Evolutionary conservation across 495 filamentous ascomycete genomes (phyloP), one percentile per base, ranked within the genome.

Genomic region (Penicillium riverlandense): DNA sequence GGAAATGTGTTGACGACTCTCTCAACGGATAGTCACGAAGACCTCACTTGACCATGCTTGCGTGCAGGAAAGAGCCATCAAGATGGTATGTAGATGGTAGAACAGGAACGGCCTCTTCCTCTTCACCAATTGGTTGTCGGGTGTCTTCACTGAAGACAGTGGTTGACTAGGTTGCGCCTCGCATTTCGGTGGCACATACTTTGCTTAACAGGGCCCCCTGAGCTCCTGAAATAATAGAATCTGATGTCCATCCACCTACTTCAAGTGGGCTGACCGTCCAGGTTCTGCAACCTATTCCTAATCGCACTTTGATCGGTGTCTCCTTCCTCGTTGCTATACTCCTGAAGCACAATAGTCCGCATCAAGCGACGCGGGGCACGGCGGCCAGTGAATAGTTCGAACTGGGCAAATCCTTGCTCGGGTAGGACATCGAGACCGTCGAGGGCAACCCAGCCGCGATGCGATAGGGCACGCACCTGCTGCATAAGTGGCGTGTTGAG

Each of bases 401-500:
- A 91, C 28, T 87, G 84, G 34, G 85, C 84, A 57, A 85, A 87
- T 0, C 82, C 86, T 69, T 88, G 86, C 62, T 90, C 85, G 0
- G 80, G 78, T 2, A 91, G 72, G 6, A 90, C 76, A 47, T 89
- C 86, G 6, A 90, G 67, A 6, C 85, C 86, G 45, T 90, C 85
- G 35, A 90, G 72, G 5, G 83, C 79, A 2, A 85, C 78, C 85
- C 85, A 91, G 0, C 78, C 78, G 5, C 69, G 66, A 22, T 78
- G 74, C 0, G 79, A 76, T 11, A 84, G 57, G 10, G 55, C 55
- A 7, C 72, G 62, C 9, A 82, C 76, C 51, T 90, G 85, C 29
- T 72, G 66, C 29, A 88, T 76, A 0, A 91, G 65, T 1, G 86
- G 84, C 0, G 85, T 89, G 42, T 81, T 71, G 6, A 84, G 67